Conservation (phyloP, 2,329 filamentous ascomycete species). For the Cladosporium cucumerinum region DNA sequence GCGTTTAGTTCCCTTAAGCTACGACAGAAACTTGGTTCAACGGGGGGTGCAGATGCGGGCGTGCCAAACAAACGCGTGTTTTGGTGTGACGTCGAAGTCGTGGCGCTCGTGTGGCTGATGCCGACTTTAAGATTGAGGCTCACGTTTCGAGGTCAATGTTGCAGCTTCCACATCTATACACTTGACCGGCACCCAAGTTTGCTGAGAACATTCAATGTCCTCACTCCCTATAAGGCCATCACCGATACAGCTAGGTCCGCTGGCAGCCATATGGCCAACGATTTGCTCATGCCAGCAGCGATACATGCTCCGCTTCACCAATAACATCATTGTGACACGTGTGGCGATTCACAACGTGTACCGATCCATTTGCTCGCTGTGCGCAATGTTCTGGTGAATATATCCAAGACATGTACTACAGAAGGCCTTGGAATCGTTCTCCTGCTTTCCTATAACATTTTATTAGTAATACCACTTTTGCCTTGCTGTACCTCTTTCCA, state of each 20-base stretch:
- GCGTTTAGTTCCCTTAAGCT: constrained; percentile 6
- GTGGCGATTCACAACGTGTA: not conserved
- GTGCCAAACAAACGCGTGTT: not conserved
- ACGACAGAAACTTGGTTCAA: constrained; percentile 7
- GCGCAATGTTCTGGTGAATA: not conserved
- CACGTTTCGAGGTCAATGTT: not conserved
- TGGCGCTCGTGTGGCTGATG: not conserved
- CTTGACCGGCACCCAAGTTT: too few species aligned
- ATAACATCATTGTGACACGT: not conserved
- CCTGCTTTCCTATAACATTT: not conserved
- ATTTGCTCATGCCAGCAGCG: not conserved
- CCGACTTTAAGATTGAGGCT: not conserved
- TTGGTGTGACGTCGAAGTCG: not conserved
- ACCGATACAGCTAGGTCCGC: not conserved
- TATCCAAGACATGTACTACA: not conserved
- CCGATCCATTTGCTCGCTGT: not conserved
- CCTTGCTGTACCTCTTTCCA: not conserved
- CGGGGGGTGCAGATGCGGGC: not conserved
- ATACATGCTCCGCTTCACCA: not conserved
- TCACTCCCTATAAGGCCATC: not conserved
- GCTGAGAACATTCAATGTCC: not conserved
- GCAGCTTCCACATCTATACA: not conserved
- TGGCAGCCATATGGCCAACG: not conserved
- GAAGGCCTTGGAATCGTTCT: not conserved
- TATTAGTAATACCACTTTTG: not conserved